Base-by-base conservation (phyloP, 805 yeast genomes). In the Cyberlindnera suaveolens region DNA sequence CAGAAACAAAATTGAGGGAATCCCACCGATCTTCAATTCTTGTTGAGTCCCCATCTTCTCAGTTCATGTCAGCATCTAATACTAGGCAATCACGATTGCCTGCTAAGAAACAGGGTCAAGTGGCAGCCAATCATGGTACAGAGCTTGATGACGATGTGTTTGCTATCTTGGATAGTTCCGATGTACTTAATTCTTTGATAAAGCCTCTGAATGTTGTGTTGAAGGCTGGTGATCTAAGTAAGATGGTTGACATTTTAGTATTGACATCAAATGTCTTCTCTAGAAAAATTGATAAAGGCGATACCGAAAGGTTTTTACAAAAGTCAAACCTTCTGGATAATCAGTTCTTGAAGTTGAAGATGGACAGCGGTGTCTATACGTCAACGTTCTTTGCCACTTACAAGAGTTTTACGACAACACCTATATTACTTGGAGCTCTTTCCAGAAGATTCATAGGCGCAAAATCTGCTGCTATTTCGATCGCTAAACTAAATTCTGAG, bases 191-290 rank as follows among this genome's bases (percentile, higher is more conserved):
- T 43, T 54, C 58, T 1, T 36, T 57, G 31, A 41, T 42, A 49
- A 67, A 53, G 44, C 67, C 53, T 17, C 56, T 43, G 18, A 60
- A 64, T 42, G 82, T 77, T 7, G 82, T 75, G 6, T 63, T 78
- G 23, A 81, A 80, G 52, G 76, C 86, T 4, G 93, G 93, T 1
- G 73, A 85, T 1, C 63, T 87, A 44, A 93, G 86, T 36, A 78
- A 80, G 52, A 70, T 91, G 52, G 71, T 89, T 42, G 97, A 91
- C 61, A 71, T 90, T 18, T 64, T 91, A 40, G 88, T 91, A 5
- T 70, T 76, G 59, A 91, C 85, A 17, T 82, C 75, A 33, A 75
- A 74, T 52, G 78, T 75, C 43, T 88, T 78, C 57, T 66, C 71
- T 3, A 66, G 65, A 32, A 54, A 58, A 32, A 70, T 77, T 9